Base-by-base conservation (phyloP, 1,139 yeast genomes). In the Sugiyamaella grinbergsii region DNA sequence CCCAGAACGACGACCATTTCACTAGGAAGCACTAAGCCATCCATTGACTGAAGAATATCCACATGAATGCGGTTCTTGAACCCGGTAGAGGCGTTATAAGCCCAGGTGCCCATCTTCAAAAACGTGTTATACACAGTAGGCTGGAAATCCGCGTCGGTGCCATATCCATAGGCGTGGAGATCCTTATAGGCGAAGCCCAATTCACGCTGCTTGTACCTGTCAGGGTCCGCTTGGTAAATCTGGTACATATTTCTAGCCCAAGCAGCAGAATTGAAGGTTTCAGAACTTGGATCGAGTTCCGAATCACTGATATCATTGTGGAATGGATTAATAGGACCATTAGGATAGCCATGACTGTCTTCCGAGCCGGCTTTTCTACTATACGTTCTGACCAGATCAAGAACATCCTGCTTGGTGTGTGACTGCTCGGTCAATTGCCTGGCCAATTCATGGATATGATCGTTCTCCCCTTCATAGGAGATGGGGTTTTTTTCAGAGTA, bases 131-230 rank as follows among this genome's bases (percentile, higher is more conserved):
- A 62, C 8, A 85, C 82, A 1, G 90, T 87, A 20, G 85, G 73
- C 67, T 87, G 95, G 68, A 84, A 89, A 62, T 86, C 93, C 2
- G 90, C 78, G 62, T 85, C 94, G 4, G 85, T 74, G 8, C 93
- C 90, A 53, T 77, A 77, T 53, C 96, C 96, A 57, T 75, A 78
- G 1, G 91, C 94, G 51, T 85, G 70, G 58, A 89, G 70, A 60
- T 85, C 71, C 54, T 78, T 77, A 74, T 83, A 89, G 3, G 85
- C 77, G 33, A 89, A 73, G 8, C 95, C 95, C 59, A 32, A 59
- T 49, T 45, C 52, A 26, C 44, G 57, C 29, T 38, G 56, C 42
- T 41, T 56, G 49, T 42, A 55, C 39, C 47, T 43, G 24, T 50
- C 59, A 31, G 53, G 56, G 43, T 53, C 63, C 8, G 49, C 26